Evolutionary conservation across 2,329 filamentous ascomycete genomes (phyloP).

Genomic region (Erysiphe pulchra): DNA sequence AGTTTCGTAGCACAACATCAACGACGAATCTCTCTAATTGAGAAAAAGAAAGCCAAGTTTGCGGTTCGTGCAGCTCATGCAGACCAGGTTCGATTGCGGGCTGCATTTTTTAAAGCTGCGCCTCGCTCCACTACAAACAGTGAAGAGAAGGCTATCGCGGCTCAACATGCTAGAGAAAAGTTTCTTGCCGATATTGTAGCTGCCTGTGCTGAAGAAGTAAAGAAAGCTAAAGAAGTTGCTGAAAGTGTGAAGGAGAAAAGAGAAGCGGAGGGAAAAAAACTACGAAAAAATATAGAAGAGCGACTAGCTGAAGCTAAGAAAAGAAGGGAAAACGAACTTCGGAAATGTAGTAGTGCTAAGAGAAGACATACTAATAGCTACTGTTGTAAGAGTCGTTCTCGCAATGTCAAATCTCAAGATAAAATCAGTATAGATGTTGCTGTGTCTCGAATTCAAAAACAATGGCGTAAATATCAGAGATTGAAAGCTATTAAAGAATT

Average conservation of each 20-base stretch:
- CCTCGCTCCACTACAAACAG: constrained; percentile 37
- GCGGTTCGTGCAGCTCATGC: constrained; percentile 61
- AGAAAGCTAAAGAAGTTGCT: constrained; percentile 58
- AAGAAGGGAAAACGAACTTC: constrained; percentile 38
- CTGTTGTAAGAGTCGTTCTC: constrained; percentile 22
- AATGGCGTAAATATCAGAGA: constrained; percentile 36
- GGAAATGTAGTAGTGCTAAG: constrained; percentile 23
- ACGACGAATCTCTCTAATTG: constrained; percentile 55
- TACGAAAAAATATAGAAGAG: constrained; percentile 54
- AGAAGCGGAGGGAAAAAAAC: constrained; percentile 43
- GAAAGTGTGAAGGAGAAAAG: constrained; percentile 61
- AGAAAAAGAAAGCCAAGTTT: constrained; percentile 53
- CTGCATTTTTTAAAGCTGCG: constrained; percentile 46
- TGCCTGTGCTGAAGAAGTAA: constrained; percentile 59
- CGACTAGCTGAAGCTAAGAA: constrained; percentile 52
- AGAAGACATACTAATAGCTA: constrained; percentile 27
- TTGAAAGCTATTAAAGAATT: constrained; percentile 39
- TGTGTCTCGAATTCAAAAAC: constrained; percentile 38
- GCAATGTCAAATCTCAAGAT: constrained; percentile 22
- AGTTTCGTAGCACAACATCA: constrained; percentile 57
- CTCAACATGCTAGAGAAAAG: constrained; percentile 52
- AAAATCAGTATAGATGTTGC: constrained; percentile 33
- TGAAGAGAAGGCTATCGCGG: constrained; percentile 53
- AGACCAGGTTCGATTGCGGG: constrained; percentile 56
- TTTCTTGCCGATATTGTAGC: constrained; percentile 63